Evolutionary conservation across 805 yeast species (phyloP).

Genomic region (Kurtzmaniella cleridarum): DNA sequence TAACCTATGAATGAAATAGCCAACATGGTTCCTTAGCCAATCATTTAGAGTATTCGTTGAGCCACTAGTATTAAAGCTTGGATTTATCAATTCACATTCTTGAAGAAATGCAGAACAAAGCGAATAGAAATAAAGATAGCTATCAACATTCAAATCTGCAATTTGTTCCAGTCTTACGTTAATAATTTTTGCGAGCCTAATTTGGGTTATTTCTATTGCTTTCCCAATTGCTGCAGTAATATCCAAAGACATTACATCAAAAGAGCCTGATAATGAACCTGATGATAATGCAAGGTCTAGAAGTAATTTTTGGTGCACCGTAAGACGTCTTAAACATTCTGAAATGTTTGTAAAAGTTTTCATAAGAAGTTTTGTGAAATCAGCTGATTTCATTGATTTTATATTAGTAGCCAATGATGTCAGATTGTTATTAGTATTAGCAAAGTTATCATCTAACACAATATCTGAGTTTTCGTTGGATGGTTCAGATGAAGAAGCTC

Average conservation of each 20-base stretch:
- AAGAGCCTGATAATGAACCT: slow-evolving; percentile 15
- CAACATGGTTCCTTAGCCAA: slow-evolving; percentile 61
- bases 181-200: slow-evolving; percentile 71
- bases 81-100: slow-evolving; percentile 78
- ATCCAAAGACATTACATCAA: slow-evolving; percentile 57
- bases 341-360: slow-evolving; percentile 58
- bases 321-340: slow-evolving; percentile 68
- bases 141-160: slow-evolving; percentile 49
- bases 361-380: slow-evolving; percentile 67
- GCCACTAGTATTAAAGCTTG: slow-evolving; percentile 58
- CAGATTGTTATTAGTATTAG: neutral
- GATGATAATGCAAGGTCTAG: slow-evolving; percentile 57
- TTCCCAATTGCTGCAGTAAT: slow-evolving; percentile 59
- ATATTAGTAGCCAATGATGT: slow-evolving; percentile 38
- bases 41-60: slow-evolving; percentile 50
- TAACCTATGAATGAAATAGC: slow-evolving; percentile 49
- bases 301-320: slow-evolving; percentile 72
- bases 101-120: slow-evolving; percentile 64
- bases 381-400: slow-evolving; percentile 63
- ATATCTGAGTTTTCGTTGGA: slow-evolving; percentile 1
- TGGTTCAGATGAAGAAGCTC: slow-evolving; percentile 25
- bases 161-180: slow-evolving; percentile 72
- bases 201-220: slow-evolving; percentile 67
- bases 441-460: neutral
- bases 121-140: slow-evolving; percentile 62